phyloP scores from a whole-genome alignment of 495 filamentous ascomycete species.

The Xylaria acuta region DNA sequence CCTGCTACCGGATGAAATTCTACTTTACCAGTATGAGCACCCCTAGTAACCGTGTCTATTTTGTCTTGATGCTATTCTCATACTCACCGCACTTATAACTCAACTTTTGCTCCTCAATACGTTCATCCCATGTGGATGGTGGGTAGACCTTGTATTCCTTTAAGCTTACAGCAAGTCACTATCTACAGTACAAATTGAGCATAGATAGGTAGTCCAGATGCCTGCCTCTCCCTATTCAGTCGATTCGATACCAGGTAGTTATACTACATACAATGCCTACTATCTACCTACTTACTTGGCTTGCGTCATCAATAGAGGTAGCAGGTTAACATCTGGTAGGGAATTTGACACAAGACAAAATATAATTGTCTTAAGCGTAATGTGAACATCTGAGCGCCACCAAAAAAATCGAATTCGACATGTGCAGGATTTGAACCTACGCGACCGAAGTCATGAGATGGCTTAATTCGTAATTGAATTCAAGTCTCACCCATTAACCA shows the following conservation, averaged over 20 bases:
- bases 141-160: background rate
- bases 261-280: background rate
- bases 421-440: slow-evolving; percentile 34
- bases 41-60: background rate
- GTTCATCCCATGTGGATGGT: background rate
- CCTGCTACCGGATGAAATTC: background rate
- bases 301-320: background rate
- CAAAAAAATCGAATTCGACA: slow-evolving; percentile 21
- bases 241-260: background rate
- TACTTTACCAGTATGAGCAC: background rate
- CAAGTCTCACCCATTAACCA: slow-evolving; percentile 35
- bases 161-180: background rate
- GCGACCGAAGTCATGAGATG: slow-evolving; percentile 33
- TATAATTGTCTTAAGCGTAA: background rate
- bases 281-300: background rate
- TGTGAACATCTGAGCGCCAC: background rate
- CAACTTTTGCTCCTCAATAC: background rate
- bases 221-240: background rate
- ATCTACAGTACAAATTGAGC: background rate
- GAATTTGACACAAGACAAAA: background rate
- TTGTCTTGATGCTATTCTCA: background rate
- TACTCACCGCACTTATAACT: background rate
- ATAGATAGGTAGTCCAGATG: background rate
- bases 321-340: background rate
- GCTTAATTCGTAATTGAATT: slow-evolving; percentile 28